Evolutionary conservation across 2,329 filamentous ascomycete genomes (phyloP).

Genomic region (Cercospora sp.): DNA sequence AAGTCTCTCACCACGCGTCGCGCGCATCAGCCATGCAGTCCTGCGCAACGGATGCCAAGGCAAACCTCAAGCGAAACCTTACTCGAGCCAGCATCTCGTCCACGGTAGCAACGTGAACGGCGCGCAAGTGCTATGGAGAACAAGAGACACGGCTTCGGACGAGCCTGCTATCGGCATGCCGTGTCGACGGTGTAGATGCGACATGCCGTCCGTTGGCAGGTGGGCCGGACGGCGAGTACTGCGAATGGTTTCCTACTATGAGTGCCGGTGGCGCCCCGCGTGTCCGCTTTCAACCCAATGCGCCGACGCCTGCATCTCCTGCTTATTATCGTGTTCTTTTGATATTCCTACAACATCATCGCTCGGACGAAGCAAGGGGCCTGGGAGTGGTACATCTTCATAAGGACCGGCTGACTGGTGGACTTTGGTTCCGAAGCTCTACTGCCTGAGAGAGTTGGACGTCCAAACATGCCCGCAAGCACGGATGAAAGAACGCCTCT

Average conservation of each 20-base stretch:
- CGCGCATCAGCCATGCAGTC: neutral
- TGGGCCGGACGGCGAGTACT: neutral
- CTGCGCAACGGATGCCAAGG: neutral
- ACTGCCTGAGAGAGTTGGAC: neutral
- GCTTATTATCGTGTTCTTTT: neutral
- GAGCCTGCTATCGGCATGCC: neutral
- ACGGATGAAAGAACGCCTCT: constrained; percentile 33
- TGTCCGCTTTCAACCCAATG: neutral
- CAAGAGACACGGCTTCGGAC: neutral
- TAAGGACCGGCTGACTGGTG: neutral
- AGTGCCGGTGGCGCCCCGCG: neutral
- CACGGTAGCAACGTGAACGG: neutral
- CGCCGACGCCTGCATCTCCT: neutral
- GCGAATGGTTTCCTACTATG: neutral
- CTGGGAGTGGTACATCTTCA: neutral
- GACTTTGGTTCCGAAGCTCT: neutral
- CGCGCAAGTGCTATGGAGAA: neutral
- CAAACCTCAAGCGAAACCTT: neutral
- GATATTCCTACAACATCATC: neutral
- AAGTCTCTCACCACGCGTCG: neutral
- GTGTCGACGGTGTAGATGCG: neutral
- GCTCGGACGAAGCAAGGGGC: neutral
- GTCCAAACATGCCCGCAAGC: constrained; percentile 19
- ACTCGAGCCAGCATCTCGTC: neutral
- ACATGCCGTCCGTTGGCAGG: neutral